Base-by-base conservation (phyloP, 2,329 filamentous ascomycete genomes). In the Elsinoe arachidis region DNA sequence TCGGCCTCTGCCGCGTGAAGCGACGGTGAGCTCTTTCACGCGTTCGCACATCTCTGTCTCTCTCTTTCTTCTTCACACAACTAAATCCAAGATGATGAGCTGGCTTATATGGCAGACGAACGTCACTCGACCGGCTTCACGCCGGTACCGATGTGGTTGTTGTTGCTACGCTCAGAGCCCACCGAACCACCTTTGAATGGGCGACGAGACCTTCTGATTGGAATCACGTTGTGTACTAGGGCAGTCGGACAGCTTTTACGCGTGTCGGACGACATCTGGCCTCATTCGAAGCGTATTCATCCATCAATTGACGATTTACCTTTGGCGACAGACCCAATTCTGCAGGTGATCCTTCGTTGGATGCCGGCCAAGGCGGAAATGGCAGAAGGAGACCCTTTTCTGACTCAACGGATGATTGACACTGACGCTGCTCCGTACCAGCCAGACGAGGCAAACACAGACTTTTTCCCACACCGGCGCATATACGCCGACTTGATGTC, bases 21-120 rank as follows among this genome's bases (percentile, higher is more conserved):
- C 46, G 33, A 37, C 26, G 26, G 46, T 51, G 46, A 35, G 46
- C 26, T 51, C 26, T 51, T 51, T 37, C 46, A 51, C 46, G 46
- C 46, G 33, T 37, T 51, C 30, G 17, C 46, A 9, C 39, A 15
- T 51, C 30, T 37, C 12, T 39, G 14, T 56, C 65, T 67, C 61
- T 10, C 70, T 65, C 63, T 72, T 76, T 73, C 80, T 78, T 74
- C 70, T 73, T 34, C 43, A 82, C 72, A 80, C 83, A 88, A 89
- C 85, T 89, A 89, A 82, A 82, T 81, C 84, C 85, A 84, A 82
- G 71, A 78, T 86, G 86, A 90, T 80, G 86, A 87, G 84, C 77
- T 76, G 79, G 81, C 80, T 79, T 78, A 69, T 74, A 72, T 69
- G 72, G 69, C 77, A 79, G 74, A 70, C 66, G 60, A 61, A 61